Evolutionary conservation across 352 stramenopile genomes (phyloP).

Genomic region (Albugo laibachii): DNA sequence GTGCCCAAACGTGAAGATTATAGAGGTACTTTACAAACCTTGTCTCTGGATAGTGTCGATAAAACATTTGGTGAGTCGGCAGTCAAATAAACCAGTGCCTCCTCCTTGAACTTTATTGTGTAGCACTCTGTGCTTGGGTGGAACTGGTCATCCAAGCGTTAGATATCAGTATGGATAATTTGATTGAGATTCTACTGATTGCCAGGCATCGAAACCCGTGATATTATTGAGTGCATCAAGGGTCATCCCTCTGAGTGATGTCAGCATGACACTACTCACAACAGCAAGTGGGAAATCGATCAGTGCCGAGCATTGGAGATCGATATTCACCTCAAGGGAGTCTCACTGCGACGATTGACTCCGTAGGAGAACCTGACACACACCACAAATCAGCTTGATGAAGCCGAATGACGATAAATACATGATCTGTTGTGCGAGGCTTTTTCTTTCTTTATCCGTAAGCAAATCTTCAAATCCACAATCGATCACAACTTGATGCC

Average conservation of each 20-base stretch:
- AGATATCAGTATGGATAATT: neutral
- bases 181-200: slow-evolving; percentile 15
- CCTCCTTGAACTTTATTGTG: slow-evolving; percentile 55
- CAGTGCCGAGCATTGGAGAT: neutral
- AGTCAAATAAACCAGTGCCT: slow-evolving; percentile 87
- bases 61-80: slow-evolving; percentile 87
- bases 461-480: slow-evolving; percentile 89
- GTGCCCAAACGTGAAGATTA: neutral
- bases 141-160: slow-evolving; percentile 18
- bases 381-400: slow-evolving; percentile 12
- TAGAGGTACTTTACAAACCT: slow-evolving; percentile 14
- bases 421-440: slow-evolving; percentile 87
- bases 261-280: slow-evolving; percentile 29
- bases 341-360: slow-evolving; percentile 35
- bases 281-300: neutral
- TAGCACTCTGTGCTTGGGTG: slow-evolving; percentile 31
- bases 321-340: slow-evolving; percentile 23
- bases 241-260: slow-evolving; percentile 50
- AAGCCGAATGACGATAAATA: slow-evolving; percentile 38
- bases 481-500: slow-evolving; percentile 79
- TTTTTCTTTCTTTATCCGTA: slow-evolving; percentile 85
- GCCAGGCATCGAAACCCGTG: slow-evolving; percentile 74
- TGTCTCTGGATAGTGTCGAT: slow-evolving; percentile 64
- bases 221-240: slow-evolving; percentile 78
- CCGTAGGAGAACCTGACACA: slow-evolving; percentile 59